A percentile compares a stretch with the other conserved stretches of the same genome.
These are phyloP conservation scores for Raddia distichophylla DNA, from an alignment of 176 grass and related monocot genomes.

Conservation along the genomic window DNA sequence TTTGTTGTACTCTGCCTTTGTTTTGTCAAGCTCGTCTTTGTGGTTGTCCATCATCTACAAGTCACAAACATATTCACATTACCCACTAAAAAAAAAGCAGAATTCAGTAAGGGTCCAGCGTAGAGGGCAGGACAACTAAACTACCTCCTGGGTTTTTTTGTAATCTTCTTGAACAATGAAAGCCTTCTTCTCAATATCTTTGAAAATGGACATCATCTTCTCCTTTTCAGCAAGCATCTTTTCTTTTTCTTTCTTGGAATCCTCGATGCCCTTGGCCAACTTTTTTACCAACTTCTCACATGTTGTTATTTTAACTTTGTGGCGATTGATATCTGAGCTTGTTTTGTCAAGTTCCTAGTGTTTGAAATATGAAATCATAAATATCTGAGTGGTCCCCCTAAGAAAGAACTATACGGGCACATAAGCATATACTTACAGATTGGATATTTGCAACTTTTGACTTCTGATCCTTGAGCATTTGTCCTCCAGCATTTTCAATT, in stretches of 20 bases:
- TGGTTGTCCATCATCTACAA: conserved; percentile 82
- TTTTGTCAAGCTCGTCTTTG: conserved; percentile 77
- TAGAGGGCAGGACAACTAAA: conserved; percentile 38
- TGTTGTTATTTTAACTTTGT: conserved; percentile 80
- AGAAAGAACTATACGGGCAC: not conserved
- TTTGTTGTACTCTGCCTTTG: conserved; percentile 85
- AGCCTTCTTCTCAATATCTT: conserved; percentile 80
- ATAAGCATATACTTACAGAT: conserved; percentile 61
- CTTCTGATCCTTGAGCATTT: conserved; percentile 89
- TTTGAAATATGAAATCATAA: conserved; percentile 2
- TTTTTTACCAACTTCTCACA: conserved; percentile 78
- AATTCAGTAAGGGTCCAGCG: conserved; percentile 7
- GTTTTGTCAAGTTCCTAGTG: conserved; percentile 93
- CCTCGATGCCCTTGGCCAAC: conserved; percentile 68
- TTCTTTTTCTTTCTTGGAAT: conserved; percentile 72
- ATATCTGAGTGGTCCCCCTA: not conserved
- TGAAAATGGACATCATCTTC: conserved; percentile 60
- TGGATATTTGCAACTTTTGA: conserved; percentile 80
- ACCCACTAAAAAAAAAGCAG: conserved; percentile 9
- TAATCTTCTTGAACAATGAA: conserved; percentile 89
- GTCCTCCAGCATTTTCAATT: conserved; percentile 92
- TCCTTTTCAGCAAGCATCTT: conserved; percentile 62
- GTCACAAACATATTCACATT: conserved; percentile 22
- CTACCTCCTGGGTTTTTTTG: conserved; percentile 84
- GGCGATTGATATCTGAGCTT: conserved; percentile 84